phyloP scores from a whole-genome alignment of 1,284 basidiomycete species.

The Fomitopsis betulina region DNA sequence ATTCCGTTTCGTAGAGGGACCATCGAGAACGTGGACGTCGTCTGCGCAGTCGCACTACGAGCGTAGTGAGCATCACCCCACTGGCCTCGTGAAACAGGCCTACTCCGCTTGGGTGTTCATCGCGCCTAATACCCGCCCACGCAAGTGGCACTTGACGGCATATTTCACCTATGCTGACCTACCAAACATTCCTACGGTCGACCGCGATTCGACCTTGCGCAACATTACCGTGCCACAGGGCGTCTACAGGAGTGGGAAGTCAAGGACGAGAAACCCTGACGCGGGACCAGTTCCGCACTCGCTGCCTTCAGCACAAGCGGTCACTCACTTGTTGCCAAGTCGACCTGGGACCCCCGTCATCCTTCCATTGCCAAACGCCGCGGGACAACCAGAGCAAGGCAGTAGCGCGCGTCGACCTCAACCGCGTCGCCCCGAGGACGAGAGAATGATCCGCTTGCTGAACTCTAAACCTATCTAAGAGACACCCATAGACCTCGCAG shows the following conservation, averaged over 20 bases:
- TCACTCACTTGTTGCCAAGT: conserved; percentile 5
- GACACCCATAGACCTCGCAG: not conserved
- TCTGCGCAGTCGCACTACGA: conserved; percentile 57
- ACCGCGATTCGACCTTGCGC: conserved; percentile 47
- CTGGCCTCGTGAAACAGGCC: conserved; percentile 57
- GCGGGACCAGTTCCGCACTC: conserved; percentile 24
- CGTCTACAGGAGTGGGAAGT: conserved; percentile 58
- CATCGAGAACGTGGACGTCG: conserved; percentile 43
- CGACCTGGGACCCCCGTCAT: conserved; percentile 18
- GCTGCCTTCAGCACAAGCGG: conserved; percentile 20
- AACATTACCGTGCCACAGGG: conserved; percentile 49
- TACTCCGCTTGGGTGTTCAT: conserved; percentile 59
- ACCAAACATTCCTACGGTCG: conserved; percentile 51
- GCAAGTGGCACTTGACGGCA: conserved; percentile 61
- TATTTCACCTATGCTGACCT: conserved; percentile 63
- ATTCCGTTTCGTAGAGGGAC: conserved; percentile 56
- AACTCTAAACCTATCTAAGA: conserved; percentile 38
- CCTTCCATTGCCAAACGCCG: conserved; percentile 21
- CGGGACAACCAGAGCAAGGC: not conserved
- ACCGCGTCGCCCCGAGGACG: conserved; percentile 52
- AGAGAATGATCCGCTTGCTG: conserved; percentile 58
- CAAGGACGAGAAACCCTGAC: conserved; percentile 41
- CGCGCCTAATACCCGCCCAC: conserved; percentile 40
- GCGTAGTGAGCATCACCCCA: conserved; percentile 45
- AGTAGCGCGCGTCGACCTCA: conserved; percentile 27